Base-by-base conservation (phyloP, 2,329 filamentous ascomycete species). In the Trichoderma endophyticum region DNA sequence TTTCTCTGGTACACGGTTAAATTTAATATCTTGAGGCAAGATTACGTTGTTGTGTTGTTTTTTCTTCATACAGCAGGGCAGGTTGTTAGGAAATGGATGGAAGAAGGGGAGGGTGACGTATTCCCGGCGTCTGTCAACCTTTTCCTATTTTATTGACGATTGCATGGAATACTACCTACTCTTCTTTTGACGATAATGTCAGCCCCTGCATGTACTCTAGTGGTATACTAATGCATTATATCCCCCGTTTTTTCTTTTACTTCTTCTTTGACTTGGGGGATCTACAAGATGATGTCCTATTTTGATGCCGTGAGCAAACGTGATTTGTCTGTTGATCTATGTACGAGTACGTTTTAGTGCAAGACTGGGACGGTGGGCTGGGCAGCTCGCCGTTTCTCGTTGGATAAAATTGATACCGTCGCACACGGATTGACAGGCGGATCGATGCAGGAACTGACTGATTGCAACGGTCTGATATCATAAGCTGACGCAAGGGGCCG, bases 181-280 rank as follows among this genome's bases (percentile, higher is more conserved):
- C 66, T 69, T 69, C 56, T 69, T 51, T 69, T 69, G 66, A 69
- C 56, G 56, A 69, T 69, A 26, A 69, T 69, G 66, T 69, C 66
- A 69, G 66, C 66, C 36, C 56, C 56, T 60, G 66, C 66, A 69
- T 69, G 66, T 69, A 69, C 66, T 69, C 66, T 69, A 69, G 66
- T 69, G 66, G 66, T 69, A 69, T 66, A 69, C 54, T 69, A 69
- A 69, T 69, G 66, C 66, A 61, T 69, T 61, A 69, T 69, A 69
- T 69, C 36, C 66, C 65, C 66, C 64, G 4, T 28, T 57, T 57
- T 66, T 56, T 32, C 36, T 15, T 48, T 51, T 21, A n/a, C 43
- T 21, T 51, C n/a, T 51, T 65, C 32, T 34, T 54, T 1, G 3
- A 51, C 43, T 21, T 48, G 18, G 18, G 34, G 39, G 64, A 59